A percentile compares a stretch with the other conserved stretches of the same genome.
phyloP scores from a whole-genome alignment of 192 early-diverging fungal species.

The Rhizoclosmatium globosum region DNA sequence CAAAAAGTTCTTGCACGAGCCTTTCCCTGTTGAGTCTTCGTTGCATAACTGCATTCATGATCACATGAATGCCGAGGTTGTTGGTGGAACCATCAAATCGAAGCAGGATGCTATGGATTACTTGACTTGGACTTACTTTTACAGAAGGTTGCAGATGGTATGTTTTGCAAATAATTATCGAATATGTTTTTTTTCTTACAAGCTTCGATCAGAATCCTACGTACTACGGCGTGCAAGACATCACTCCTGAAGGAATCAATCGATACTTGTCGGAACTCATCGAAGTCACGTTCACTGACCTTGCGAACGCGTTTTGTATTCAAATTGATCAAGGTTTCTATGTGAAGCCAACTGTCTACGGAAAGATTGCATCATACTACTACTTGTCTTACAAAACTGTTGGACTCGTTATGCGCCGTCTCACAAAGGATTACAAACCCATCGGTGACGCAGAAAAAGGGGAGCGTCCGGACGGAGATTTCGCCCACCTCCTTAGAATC shows the following conservation, averaged over 20 bases:
- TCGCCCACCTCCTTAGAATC: slow-evolving; percentile 74
- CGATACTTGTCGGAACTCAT: slow-evolving; percentile 83
- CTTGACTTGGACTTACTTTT: slow-evolving; percentile 96
- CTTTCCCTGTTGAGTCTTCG: slow-evolving; percentile 69
- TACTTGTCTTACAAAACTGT: slow-evolving; percentile 89
- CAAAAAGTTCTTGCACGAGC: slow-evolving; percentile 96
- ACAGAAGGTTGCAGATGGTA: slow-evolving; percentile 81
- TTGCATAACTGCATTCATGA: slow-evolving; percentile 72
- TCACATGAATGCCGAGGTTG: slow-evolving; percentile 96
- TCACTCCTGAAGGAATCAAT: slow-evolving; percentile 72
- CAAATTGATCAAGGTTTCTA: slow-evolving; percentile 70
- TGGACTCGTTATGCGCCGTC: slow-evolving; percentile 65
- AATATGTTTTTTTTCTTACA: not conserved
- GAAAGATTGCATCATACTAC: slow-evolving; percentile 90
- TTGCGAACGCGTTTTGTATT: slow-evolving; percentile 78
- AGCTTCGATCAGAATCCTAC: slow-evolving; percentile 80
- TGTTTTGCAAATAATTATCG: slow-evolving; percentile 4
- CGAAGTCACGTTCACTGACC: slow-evolving; percentile 71
- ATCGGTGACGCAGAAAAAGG: slow-evolving; percentile 29
- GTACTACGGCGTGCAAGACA: slow-evolving; percentile 90
- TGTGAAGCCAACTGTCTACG: slow-evolving; percentile 77
- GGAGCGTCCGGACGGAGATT: slow-evolving; percentile 50
- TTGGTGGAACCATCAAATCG: slow-evolving; percentile 81
- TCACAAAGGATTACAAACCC: slow-evolving; percentile 59
- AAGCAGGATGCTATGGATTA: slow-evolving; percentile 97